Evolutionary conservation across 2,329 filamentous ascomycete species (phyloP).

Genomic region (Cladorrhinum sp.): DNA sequence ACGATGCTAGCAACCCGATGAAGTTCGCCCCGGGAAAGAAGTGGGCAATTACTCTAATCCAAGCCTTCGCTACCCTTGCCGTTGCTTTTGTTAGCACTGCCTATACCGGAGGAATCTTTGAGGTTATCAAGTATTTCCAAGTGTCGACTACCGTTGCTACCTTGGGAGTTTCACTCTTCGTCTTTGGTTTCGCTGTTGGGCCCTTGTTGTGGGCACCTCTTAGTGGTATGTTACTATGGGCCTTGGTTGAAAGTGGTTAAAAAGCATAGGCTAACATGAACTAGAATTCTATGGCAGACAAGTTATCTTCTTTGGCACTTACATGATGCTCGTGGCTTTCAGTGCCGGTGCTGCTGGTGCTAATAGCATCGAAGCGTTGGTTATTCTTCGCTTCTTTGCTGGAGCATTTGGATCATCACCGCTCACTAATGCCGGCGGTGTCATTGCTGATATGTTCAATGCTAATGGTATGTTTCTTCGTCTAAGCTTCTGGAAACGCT

Average conservation of each 20-base stretch:
- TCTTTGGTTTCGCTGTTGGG: constrained; percentile 55
- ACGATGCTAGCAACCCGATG: constrained; percentile 67
- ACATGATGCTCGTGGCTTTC: constrained; percentile 57
- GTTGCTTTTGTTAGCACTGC: constrained; percentile 70
- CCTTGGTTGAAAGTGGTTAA: too few species aligned
- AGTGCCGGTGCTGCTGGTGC: constrained; percentile 58
- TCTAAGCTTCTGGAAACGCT: neutral
- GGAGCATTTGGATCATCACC: constrained; percentile 61
- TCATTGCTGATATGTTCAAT: constrained; percentile 59
- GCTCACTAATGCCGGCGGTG: constrained; percentile 60
- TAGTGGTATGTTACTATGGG: constrained; percentile 30
- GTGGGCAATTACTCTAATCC: constrained; percentile 62
- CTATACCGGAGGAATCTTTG: constrained; percentile 55
- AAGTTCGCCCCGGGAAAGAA: constrained; percentile 55
- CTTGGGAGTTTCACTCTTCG: constrained; percentile 60
- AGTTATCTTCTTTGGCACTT: constrained; percentile 57
- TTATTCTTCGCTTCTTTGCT: constrained; percentile 63
- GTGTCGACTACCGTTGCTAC: constrained; percentile 52
- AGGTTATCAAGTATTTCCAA: constrained; percentile 55
- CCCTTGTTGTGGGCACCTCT: constrained; percentile 59
- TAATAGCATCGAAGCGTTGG: constrained; percentile 54
- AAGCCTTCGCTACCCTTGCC: constrained; percentile 64
- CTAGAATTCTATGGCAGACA: constrained; percentile 59
- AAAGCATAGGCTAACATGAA: constrained; percentile 4
- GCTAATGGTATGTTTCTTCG: constrained; percentile 17